Percentiles rank a stretch among this genome's conserved stretches.
Evolutionary conservation across 129 eudicot genomes (phyloP).

Genomic region (Deinandra increscens): DNA sequence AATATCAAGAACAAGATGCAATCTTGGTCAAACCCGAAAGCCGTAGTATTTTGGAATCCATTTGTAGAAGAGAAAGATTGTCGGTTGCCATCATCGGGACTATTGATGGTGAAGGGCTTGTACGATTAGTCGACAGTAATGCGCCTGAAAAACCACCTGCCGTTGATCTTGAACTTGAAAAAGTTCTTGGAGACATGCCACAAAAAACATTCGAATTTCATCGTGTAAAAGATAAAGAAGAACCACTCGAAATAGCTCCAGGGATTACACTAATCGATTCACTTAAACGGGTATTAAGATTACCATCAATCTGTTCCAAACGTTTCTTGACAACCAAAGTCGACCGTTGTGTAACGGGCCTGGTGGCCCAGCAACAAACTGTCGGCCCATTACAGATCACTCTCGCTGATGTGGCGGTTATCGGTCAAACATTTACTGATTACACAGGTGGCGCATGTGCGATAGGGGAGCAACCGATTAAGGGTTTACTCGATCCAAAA

Average conservation of each 20-base stretch:
- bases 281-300: conserved; percentile 72
- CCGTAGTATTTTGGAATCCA: conserved; percentile 57
- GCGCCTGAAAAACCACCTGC: conserved; percentile 72
- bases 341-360: conserved; percentile 94
- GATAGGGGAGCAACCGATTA: conserved; percentile 89
- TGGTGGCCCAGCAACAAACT: conserved; percentile 95
- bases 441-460: conserved; percentile 95
- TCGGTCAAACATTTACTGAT: conserved; percentile 74
- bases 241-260: conserved; percentile 85
- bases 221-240: conserved; percentile 41
- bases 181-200: conserved; percentile 94
- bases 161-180: conserved; percentile 88
- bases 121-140: conserved; percentile 56
- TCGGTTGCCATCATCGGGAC: conserved; percentile 90
- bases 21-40: conserved; percentile 79
- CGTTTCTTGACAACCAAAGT: conserved; percentile 87
- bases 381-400: conserved; percentile 91
- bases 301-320: conserved; percentile 84
- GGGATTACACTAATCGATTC: conserved; percentile 66
- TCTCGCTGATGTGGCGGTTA: conserved; percentile 91
- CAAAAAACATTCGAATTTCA: conserved; percentile 82
- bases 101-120: conserved; percentile 69
- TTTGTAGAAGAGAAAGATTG: conserved; percentile 81
- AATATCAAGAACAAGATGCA: conserved; percentile 97
- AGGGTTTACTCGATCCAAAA: conserved; percentile 79